Percentiles rank a stretch among this genome's conserved stretches.
phyloP scores from a whole-genome alignment of 257 asterid species.

The Linaria vulgaris region DNA sequence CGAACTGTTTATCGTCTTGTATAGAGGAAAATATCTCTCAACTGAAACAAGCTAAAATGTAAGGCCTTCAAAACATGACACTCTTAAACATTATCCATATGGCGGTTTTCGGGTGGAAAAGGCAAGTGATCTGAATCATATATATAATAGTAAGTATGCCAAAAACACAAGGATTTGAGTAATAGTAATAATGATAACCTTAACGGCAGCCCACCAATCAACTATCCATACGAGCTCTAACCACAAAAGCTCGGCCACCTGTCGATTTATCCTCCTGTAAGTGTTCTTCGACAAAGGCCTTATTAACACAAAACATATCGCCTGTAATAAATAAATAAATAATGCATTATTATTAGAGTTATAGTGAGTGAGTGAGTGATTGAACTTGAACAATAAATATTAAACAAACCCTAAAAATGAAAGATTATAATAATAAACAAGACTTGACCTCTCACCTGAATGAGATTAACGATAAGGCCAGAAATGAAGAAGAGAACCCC shows the following conservation, averaged over 20 bases:
- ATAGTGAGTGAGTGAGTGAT: no score
- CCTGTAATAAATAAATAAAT: slow-evolving; percentile 42
- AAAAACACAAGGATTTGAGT: no score
- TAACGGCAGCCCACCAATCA: slow-evolving; percentile 97
- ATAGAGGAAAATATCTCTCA: background rate
- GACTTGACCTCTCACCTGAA: no score
- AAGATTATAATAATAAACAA: background rate
- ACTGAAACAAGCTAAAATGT: background rate
- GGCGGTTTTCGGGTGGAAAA: no score
- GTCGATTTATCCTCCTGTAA: slow-evolving; percentile 77
- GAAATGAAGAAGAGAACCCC: slow-evolving; percentile 55
- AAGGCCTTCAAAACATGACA: background rate
- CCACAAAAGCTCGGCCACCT: slow-evolving; percentile 80
- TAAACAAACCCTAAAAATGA: background rate
- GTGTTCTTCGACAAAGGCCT: slow-evolving; percentile 81
- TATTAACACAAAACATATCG: slow-evolving; percentile 56
- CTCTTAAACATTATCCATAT: no score
- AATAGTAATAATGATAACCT: slow-evolving; percentile 47
- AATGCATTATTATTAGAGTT: no score
- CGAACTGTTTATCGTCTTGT: background rate
- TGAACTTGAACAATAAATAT: no score
- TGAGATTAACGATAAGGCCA: slow-evolving; percentile 47
- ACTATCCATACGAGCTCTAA: slow-evolving; percentile 94
- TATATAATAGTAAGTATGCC: no score
- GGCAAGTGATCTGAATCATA: no score